Evolutionary conservation across 331 rosid species (phyloP), one percentile per base, ranked within the genome.

Genomic region (Quercus lobata): DNA sequence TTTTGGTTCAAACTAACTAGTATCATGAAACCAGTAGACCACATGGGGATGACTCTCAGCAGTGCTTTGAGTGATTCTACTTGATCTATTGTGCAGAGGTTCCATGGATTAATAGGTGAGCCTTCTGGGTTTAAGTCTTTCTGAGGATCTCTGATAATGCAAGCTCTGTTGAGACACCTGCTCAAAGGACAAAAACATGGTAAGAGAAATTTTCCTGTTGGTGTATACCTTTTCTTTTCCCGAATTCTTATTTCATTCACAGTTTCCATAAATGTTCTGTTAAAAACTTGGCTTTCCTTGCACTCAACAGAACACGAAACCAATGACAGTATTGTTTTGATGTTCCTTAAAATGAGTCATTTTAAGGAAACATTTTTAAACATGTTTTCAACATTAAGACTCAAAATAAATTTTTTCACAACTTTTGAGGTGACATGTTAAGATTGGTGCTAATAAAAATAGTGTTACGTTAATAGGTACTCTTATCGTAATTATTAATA

Each of bases 11-110:
- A 0, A 69, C 68, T 75, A 52, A 83, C 62, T 22, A 82, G 61
- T 84, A 89, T 56, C 12, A 84, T n/a, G 56, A 89, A 78, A 81
- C 87, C 87, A 0, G 92, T 79, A 14, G 92, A 80, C 87, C 88
- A 89, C 80, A 89, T 82, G 22, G 90, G 90, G 46, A 89, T 49
- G 55, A 84, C 79, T 78, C 86, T 70, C 5, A 88, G 69, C 61
- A 84, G 68, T 11, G 79, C 73, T 80, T 88, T 88, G 77, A 88
- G 79, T 71, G 87, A 83, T 65, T 88, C 88, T 71, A 88, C 88
- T 77, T 86, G 84, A 49, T 65, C 73, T 11, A 88, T 78, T 34
- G 87, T 74, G 90, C 90, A 86, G 16, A 84, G 80, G 52, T 57
- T 86, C 90, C 88, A 84, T 61, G 88, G 79, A 71, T 86, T 70